These are phyloP conservation scores for Olyra latifolia DNA, from an alignment of 176 grass and related monocot genomes.

Conservation along the genomic window DNA sequence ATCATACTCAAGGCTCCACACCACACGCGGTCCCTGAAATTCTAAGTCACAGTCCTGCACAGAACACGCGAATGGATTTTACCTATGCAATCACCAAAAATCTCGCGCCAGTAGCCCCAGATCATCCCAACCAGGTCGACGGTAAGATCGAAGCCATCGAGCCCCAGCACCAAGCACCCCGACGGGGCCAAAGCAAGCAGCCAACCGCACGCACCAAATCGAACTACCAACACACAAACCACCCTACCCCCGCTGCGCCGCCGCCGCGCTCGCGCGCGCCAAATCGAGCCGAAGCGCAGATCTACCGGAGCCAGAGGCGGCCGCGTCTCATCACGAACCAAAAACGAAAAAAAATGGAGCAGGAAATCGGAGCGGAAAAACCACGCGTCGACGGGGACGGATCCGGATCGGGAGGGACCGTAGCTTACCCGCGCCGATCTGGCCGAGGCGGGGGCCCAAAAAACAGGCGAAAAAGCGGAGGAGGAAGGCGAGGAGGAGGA, in stretches of 20 bases:
- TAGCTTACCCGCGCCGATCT: slow-evolving; percentile 41
- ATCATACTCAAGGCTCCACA: background rate
- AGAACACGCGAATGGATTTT: background rate
- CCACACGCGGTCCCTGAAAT: background rate
- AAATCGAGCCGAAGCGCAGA: background rate
- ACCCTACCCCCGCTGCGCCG: background rate
- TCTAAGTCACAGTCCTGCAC: no score
- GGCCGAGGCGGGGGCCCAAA: background rate
- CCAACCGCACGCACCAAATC: background rate
- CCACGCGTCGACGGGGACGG: background rate
- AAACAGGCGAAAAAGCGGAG: background rate
- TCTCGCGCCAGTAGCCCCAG: background rate
- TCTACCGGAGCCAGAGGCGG: slow-evolving; percentile 20
- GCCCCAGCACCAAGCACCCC: background rate
- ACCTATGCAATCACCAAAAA: background rate
- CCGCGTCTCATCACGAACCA: background rate
- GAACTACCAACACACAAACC: background rate
- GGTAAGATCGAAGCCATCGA: background rate
- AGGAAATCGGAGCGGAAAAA: background rate
- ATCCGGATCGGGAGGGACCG: slow-evolving; percentile 29
- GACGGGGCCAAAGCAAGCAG: background rate
- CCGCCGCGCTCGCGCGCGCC: background rate
- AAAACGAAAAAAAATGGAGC: background rate
- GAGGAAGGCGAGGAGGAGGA: background rate
- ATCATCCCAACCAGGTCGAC: background rate